A percentile compares a stretch with the other conserved stretches of the same genome.
These are phyloP conservation scores for Globisporangium megalacanthum DNA, from an alignment of 352 stramenopile species.

Conservation along the genomic window DNA sequence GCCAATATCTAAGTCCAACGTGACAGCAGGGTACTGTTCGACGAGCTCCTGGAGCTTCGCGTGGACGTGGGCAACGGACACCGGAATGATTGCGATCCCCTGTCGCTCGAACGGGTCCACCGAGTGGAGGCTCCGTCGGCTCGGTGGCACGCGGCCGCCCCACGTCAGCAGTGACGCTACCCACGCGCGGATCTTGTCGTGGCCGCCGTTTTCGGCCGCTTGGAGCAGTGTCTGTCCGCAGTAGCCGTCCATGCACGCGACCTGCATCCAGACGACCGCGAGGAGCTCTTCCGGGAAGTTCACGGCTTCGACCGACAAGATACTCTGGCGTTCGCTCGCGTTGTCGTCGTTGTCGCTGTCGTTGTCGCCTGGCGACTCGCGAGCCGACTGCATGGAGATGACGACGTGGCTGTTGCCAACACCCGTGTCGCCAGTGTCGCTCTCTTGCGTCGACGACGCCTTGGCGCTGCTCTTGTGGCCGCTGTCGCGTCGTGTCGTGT, in stretches of 20 bases:
- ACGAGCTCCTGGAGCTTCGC: conserved; percentile 40
- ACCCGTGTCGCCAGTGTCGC: neutral
- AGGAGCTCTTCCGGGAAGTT: conserved; percentile 63
- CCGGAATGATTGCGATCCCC: conserved; percentile 57
- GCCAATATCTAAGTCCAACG: conserved; percentile 72
- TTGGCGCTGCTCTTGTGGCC: conserved; percentile 5
- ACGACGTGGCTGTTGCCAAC: conserved; percentile 9
- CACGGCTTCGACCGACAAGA: conserved; percentile 17
- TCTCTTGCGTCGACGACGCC: conserved; percentile 19
- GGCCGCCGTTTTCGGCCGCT: conserved; percentile 60
- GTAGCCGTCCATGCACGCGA: conserved; percentile 74
- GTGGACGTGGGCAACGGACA: conserved; percentile 53
- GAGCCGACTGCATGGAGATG: conserved; percentile 8
- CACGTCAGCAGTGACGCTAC: conserved; percentile 67
- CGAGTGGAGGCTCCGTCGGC: conserved; percentile 27
- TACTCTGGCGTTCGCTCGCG: conserved; percentile 8
- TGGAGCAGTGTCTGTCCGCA: conserved; percentile 79
- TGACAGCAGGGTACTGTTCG: conserved; percentile 51
- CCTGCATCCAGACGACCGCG: conserved; percentile 76
- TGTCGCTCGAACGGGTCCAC: conserved; percentile 65
- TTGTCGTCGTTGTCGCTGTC: neutral
- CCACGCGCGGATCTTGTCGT: conserved; percentile 82
- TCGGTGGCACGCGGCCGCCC: conserved; percentile 43
- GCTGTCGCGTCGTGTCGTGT: conserved; percentile 27
- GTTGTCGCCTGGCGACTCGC: conserved; percentile 1